Evolutionary conservation across 257 asterid genomes (phyloP), one percentile per base, ranked within the genome.

Genomic region (Ophiorrhiza pumila): DNA sequence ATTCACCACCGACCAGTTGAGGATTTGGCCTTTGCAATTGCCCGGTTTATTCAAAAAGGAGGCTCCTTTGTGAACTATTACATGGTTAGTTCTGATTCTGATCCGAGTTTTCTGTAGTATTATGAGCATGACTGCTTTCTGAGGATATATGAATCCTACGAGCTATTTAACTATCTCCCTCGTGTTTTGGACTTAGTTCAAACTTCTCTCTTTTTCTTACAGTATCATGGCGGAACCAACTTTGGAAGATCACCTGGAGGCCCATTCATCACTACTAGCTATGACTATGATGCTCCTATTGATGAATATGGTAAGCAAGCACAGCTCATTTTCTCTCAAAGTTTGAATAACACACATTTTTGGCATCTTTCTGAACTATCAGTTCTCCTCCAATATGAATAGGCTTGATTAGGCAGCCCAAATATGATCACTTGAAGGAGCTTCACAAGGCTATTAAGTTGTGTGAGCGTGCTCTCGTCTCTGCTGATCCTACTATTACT

Each of bases 181-280:
- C 45, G 4, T 35, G 1, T 37, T 11, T n/a, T n/a, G n/a, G n/a
- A n/a, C n/a, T n/a, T n/a, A n/a, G n/a, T n/a, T n/a, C n/a, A n/a
- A 57, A 9, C 18, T 2, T 35, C 31, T 41, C n/a, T 31, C 60
- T 37, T 80, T 57, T 72, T 65, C 34, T 34, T 50, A 32, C 83
- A 94, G 99, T 94, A 88, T 81, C 99, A 94, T 53, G 99, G 99
- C 53, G 99, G 99, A 80, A 94, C 97, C 39, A 94, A 91, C 81
- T 94, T 91, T 55, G 99, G 97, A 78, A 85, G 97, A 84, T 87
- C 97, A 35, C 91, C 99, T 15, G 99, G 99, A 77, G 99, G 99
- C 53, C 99, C 99, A 71, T 94, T 88, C 58, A 71, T 91, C 50
- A 94, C 99, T 13, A 94, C 99, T 69, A 94, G 99, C 87, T 94